Base-by-base conservation (phyloP, 2,329 filamentous ascomycete genomes). In the Sporothrix brasiliensis region DNA sequence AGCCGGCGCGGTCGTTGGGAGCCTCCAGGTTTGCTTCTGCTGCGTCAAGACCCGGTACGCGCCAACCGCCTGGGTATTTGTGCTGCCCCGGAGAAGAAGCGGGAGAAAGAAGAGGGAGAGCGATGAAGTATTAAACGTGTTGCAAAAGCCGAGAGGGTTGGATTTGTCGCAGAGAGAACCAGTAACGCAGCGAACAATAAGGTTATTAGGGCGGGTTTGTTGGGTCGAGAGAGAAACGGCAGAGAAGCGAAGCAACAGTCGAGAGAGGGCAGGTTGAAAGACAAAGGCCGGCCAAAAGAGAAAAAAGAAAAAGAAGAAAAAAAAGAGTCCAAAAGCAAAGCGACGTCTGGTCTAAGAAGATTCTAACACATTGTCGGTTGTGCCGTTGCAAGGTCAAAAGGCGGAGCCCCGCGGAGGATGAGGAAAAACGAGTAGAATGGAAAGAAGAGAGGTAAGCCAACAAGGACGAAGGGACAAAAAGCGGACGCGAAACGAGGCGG, bases 231-330 rank as follows among this genome's bases (percentile, higher is more conserved):
- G 66, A 3, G 49, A 66, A 52, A 52, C 34, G 39, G 49, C 27
- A 47, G 34, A 65, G 53, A 60, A 53, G 49, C 34, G 16, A 69
- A 49, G 27, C 21, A 52, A 66, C 21, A 44, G 49, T 58, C 11
- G 41, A 27, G 54, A 47, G 56, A 65, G 49, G 50, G 41, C 66
- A 34, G 63, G 30, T 39, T 63, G 39, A 58, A 69, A 69, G 70
- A 68, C 67, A 63, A 71, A 71, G 70, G 70, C 69, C 70, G 60
- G 70, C 67, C 70, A 21, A 63, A 47, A 61, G 58, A 56, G 16
- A 19, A 50, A 54, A 34, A 58, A n/a, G 53, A 44, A 44, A 49
- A 13, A 60, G 60, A 49, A 30, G 56, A 27, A 39, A 30, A 63
- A 27, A 39, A 68, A 1, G 41, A 44, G n/a, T 50, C 21, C 16